phyloP scores from a whole-genome alignment of 139 green algal species.

The Tetradesmus lagerheimii region DNA sequence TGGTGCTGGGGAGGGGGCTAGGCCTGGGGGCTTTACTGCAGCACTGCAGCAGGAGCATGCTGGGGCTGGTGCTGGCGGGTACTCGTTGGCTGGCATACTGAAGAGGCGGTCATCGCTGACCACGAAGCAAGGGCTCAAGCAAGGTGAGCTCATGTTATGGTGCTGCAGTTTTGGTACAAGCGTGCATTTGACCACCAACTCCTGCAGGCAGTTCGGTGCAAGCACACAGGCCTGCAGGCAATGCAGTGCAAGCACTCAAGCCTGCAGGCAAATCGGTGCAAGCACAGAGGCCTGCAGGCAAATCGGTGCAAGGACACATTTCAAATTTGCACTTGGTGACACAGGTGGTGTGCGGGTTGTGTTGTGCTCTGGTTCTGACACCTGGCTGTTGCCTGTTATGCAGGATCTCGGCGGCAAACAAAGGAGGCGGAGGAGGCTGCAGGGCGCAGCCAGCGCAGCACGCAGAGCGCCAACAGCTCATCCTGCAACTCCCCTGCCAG shows the following conservation, averaged over 20 bases:
- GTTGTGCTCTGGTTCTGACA: too few relatives aligned
- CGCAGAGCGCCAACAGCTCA: background rate
- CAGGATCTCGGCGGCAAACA: background rate
- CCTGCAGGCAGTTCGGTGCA: too few relatives aligned
- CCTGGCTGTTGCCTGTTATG: background rate
- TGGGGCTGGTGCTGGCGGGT: background rate
- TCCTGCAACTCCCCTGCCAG: background rate
- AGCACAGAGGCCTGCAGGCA: too few relatives aligned
- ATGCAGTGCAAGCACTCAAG: too few relatives aligned
- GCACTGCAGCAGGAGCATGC: slow-evolving; percentile 14
- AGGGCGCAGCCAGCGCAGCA: background rate
- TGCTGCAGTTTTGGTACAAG: too few relatives aligned
- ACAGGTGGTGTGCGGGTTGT: too few relatives aligned
- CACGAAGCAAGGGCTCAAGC: background rate
- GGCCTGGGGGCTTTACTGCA: background rate
- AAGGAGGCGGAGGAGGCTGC: background rate
- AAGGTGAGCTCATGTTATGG: too few relatives aligned
- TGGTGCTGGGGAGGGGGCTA: background rate
- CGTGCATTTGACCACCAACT: too few relatives aligned
- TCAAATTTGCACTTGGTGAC: too few relatives aligned
- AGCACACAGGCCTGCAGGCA: too few relatives aligned
- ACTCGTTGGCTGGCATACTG: background rate
- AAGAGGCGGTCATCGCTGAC: background rate
- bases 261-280: too few relatives aligned
- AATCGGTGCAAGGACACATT: too few relatives aligned